Conservation (phyloP, 2,329 filamentous ascomycete species). For the Aureobasidium melanogenum region DNA sequence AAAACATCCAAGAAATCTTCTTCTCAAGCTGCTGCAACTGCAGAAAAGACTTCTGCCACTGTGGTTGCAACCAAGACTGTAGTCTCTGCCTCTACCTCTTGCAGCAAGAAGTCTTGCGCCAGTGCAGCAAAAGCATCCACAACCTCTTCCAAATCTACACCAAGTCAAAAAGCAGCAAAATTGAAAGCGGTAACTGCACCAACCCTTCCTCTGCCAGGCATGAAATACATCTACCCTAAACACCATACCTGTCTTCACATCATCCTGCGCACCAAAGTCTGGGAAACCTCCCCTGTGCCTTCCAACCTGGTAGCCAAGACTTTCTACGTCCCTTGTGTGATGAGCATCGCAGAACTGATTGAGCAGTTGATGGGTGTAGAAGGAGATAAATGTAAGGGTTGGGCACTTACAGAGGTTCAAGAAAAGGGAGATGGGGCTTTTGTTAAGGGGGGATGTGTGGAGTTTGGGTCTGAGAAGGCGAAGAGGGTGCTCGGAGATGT, state of each 20-base stretch:
- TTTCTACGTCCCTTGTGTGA: slow-evolving; percentile 23
- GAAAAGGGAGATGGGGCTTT: slow-evolving; percentile 25
- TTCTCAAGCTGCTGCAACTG: not conserved
- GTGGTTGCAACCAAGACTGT: not conserved
- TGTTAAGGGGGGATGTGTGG: slow-evolving; percentile 24
- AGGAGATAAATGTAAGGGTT: slow-evolving; percentile 18
- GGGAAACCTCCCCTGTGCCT: slow-evolving; percentile 15
- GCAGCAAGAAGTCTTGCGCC: not conserved
- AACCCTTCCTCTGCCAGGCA: slow-evolving; percentile 9
- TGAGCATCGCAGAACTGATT: slow-evolving; percentile 22
- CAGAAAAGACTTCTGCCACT: not conserved
- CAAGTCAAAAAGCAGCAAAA: not conserved
- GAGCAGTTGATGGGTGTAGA: slow-evolving; percentile 21
- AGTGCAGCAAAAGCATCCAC: not conserved
- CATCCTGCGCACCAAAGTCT: slow-evolving; percentile 21
- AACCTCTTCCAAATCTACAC: not conserved
- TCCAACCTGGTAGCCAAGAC: slow-evolving; percentile 21
- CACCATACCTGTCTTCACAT: slow-evolving; percentile 24
- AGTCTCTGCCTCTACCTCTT: not conserved
- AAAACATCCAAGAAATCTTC: not conserved
- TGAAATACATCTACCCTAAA: slow-evolving; percentile 22
- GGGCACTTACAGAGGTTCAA: slow-evolving; percentile 25
- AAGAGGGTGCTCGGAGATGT: slow-evolving; percentile 21
- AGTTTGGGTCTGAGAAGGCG: slow-evolving; percentile 21
- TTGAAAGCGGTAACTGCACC: slow-evolving; percentile 12